These are phyloP conservation scores for Lepidopterella palustris DNA, from an alignment of 495 filamentous ascomycete species.

Conservation along the genomic window DNA sequence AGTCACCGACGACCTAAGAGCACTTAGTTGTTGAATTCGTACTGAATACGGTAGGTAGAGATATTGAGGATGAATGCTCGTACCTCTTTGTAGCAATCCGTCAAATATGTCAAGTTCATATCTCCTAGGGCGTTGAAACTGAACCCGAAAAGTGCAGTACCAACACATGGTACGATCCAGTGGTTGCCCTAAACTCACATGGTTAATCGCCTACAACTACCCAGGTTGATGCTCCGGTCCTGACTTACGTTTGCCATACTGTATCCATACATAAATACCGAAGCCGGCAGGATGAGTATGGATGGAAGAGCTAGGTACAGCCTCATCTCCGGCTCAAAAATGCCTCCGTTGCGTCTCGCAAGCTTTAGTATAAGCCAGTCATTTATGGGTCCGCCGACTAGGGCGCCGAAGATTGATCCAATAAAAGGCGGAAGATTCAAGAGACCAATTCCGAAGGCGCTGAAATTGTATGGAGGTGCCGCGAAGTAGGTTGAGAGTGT, in stretches of 20 bases:
- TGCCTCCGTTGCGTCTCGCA: slow-evolving; percentile 38
- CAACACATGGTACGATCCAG: slow-evolving; percentile 57
- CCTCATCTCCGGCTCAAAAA: slow-evolving; percentile 42
- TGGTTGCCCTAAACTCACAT: too few relatives aligned
- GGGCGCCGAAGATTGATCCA: slow-evolving; percentile 37
- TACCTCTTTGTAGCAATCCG: background rate
- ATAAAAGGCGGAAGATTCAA: slow-evolving; percentile 40
- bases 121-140: slow-evolving; percentile 49
- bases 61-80: too few relatives aligned
- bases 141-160: slow-evolving; percentile 45
- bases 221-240: too few relatives aligned
- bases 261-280: slow-evolving; percentile 37
- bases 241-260: slow-evolving; percentile 33
- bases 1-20: slow-evolving; percentile 45
- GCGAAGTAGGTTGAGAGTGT: slow-evolving; percentile 35
- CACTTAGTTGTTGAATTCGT: too few relatives aligned
- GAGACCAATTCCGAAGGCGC: slow-evolving; percentile 36
- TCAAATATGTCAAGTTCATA: slow-evolving; percentile 47
- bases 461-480: slow-evolving; percentile 39
- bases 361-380: slow-evolving; percentile 40
- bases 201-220: too few relatives aligned
- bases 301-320: slow-evolving; percentile 34
- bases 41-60: too few relatives aligned
- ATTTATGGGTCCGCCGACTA: slow-evolving; percentile 38
- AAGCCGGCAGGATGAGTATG: slow-evolving; percentile 26